Evolutionary conservation across 306 rosid genomes (phyloP).

Genomic region (Mimosa bimucronata): DNA sequence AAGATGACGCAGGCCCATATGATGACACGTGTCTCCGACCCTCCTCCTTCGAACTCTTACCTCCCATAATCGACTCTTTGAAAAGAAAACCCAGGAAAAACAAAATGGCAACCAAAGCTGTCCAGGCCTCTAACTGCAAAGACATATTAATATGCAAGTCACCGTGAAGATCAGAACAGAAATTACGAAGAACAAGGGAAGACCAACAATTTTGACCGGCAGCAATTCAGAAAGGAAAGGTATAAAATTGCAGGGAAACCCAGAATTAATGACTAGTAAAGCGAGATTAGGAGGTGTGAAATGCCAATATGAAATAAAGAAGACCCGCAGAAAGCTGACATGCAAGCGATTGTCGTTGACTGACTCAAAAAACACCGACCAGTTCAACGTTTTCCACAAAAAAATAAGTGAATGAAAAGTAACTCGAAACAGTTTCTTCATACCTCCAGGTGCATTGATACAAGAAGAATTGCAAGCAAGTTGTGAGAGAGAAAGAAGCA

Average conservation of each 20-base stretch:
- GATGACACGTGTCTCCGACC: conserved; percentile 44
- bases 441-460: conserved; percentile 50
- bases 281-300: conserved; percentile 31
- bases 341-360: conserved; percentile 31
- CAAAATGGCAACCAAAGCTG: conserved; percentile 40
- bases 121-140: conserved; percentile 44
- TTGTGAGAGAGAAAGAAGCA: conserved; percentile 20
- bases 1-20: conserved; percentile 45
- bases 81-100: conserved; percentile 36
- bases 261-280: conserved; percentile 16
- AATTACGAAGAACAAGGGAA: conserved; percentile 16
- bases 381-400: conserved; percentile 15
- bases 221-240: background rate
- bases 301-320: background rate
- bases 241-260: conserved; percentile 10
- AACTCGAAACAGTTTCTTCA: conserved; percentile 8
- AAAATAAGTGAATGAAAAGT: conserved; percentile 22
- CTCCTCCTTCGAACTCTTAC: conserved; percentile 55
- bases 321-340: conserved; percentile 35
- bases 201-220: background rate
- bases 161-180: conserved; percentile 13
- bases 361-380: conserved; percentile 37
- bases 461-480: conserved; percentile 25
- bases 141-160: background rate
- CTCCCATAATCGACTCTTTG: conserved; percentile 57